Conservation (phyloP, 1,139 yeast species). For the Protomyces macrosporus region DNA sequence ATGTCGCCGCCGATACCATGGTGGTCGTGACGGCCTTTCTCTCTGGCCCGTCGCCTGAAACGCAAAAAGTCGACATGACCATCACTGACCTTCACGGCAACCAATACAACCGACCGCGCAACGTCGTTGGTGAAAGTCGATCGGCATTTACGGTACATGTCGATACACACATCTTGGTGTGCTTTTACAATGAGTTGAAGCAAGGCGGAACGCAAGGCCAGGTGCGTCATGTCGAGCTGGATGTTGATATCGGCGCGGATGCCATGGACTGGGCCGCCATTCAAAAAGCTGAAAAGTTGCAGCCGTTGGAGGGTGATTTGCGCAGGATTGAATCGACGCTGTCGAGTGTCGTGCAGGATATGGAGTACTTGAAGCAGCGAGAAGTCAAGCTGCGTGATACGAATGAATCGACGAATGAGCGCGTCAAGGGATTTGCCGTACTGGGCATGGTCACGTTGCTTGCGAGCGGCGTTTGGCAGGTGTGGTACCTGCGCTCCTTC, state of each 20-base stretch:
- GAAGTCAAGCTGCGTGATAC: slow-evolving; percentile 94
- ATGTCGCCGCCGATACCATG: slow-evolving; percentile 72
- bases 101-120: slow-evolving; percentile 41
- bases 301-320: slow-evolving; percentile 85
- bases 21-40: slow-evolving; percentile 77
- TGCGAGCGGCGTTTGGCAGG: slow-evolving; percentile 25
- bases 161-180: slow-evolving; percentile 81
- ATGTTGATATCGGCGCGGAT: slow-evolving; percentile 90
- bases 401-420: slow-evolving; percentile 81
- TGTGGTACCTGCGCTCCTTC: slow-evolving; percentile 28
- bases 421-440: slow-evolving; percentile 72
- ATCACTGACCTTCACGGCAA: slow-evolving; percentile 54
- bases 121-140: slow-evolving; percentile 49
- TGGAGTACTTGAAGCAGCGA: slow-evolving; percentile 76
- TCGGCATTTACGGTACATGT: slow-evolving; percentile 80
- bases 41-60: slow-evolving; percentile 73
- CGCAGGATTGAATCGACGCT: slow-evolving; percentile 77
- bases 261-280: slow-evolving; percentile 97
- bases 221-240: slow-evolving; percentile 64
- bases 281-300: slow-evolving; percentile 86
- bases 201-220: slow-evolving; percentile 28
- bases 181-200: slow-evolving; percentile 65
- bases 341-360: slow-evolving; percentile 68
- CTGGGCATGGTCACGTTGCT: slow-evolving; percentile 18
- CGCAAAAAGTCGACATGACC: slow-evolving; percentile 37